Base-by-base conservation (phyloP, 371 early-diverging fungal genomes). In the Rhizopus delemar region DNA sequence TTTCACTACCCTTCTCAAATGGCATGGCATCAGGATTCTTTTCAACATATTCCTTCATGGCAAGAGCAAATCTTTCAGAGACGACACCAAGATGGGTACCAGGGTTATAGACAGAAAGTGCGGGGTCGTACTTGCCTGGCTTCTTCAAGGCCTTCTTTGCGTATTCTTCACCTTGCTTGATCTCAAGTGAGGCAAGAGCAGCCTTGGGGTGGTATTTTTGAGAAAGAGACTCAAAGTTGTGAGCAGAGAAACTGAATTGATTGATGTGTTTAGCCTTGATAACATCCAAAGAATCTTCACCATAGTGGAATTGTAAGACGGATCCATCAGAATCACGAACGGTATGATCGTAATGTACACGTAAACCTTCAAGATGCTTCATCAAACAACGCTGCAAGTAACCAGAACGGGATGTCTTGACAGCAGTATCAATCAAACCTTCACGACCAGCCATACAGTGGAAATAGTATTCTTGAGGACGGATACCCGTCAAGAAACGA, bases 361-460 rank as follows among this genome's bases (percentile, higher is more conserved):
- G 81, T 39, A 99, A 75, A 43, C 98, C 96, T 85, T 99, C 99
- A 69, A 99, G 78, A 74, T 98, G 99, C 86, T 99, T 99, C 70
- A 99, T 95, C 68, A 99, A 86, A 87, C 99, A 99, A 71, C 99
- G 92, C 78, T 99, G 99, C 71, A 99, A 80, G 76, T 99, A 99
- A 46, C 99, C 99, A 8, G 99, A 98, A 70, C 97, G 92, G 45
- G 98, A 93, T 0, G 99, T 99, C 83, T 99, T 99, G 75, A 99
- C 99, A 58, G 99, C 99, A 3, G 99, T 99, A 85, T 99, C 99
- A 66, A 99, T 98, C 29, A 99, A 82, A 66, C 99, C 99, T 88
- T 99, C 99, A 80, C 99, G 96, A 70, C 99, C 99, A 63, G 99
- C 99, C 99, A 99, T 99, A 76, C 96, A 96, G 79, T 89, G 90